Evolutionary conservation across 306 rosid species (phyloP), one percentile per base, ranked within the genome.

Genomic region (Dalbergia cultrata): DNA sequence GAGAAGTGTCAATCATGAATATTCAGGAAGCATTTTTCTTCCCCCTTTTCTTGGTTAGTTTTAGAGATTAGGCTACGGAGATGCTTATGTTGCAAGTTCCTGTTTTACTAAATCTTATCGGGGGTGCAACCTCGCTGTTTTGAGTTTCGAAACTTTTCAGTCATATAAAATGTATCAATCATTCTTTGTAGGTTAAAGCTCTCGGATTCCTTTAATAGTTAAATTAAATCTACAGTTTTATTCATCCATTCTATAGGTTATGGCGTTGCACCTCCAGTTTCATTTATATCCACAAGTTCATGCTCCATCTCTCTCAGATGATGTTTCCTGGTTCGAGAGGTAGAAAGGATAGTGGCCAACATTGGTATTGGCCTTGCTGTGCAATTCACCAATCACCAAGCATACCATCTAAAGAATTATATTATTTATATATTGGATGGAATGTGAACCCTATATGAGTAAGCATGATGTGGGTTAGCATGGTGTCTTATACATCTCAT

Each of bases 101-200:
- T 39, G 31, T 37, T 6, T 37, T 83, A 57, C 83, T 47, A 58
- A 53, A 75, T 70, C 60, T 70, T 8, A 53, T 44, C 50, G 60
- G 26, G 60, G 8, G 21, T n/a, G 1, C 21, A 16, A 54, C 60
- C 60, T 54, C 60, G 21, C n/a, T 54, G 60, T 21, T 6, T 54
- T 17, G n/a, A 54, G n/a, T 88, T 82, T 82, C 70, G 44, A 86
- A 68, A 75, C 84, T 75, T 82, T 80, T 71, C 37, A 70, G 75
- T 61, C 81, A 67, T 82, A 77, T 60, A 44, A 65, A 47, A 59
- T 78, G 88, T 87, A 85, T 35, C 84, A 86, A 85, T 35, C 84
- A 86, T 92, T 87, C 92, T 89, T 90, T 86, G 90, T 87, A 83
- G 90, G 67, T 21, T 76, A 82, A 54, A 66, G 35, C 44, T 62